phyloP scores from a whole-genome alignment of 2,329 filamentous ascomycete genomes.

The Arthrobotrys entomopaga region DNA sequence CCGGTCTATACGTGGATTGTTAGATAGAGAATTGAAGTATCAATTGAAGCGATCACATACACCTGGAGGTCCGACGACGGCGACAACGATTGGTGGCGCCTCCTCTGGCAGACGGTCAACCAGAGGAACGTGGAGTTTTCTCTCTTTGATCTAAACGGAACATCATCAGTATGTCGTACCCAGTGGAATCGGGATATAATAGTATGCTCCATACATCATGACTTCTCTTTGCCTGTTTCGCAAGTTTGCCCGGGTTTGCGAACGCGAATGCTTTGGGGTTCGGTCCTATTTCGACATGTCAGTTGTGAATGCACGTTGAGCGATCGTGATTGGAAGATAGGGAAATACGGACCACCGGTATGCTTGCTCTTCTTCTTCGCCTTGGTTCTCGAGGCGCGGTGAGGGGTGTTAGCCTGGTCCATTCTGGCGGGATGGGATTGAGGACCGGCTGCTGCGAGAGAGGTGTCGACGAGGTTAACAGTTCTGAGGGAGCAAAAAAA shows the following conservation, averaged over 20 bases:
- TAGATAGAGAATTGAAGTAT: slow-evolving; percentile 22
- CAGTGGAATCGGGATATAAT: neutral
- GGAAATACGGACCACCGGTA: slow-evolving; percentile 67
- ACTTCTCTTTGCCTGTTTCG: slow-evolving; percentile 77
- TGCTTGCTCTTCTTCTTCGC: slow-evolving; percentile 59
- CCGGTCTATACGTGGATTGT: slow-evolving; percentile 66
- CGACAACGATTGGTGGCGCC: slow-evolving; percentile 89
- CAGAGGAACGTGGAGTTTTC: slow-evolving; percentile 92
- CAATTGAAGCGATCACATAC: slow-evolving; percentile 64
- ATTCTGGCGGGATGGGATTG: slow-evolving; percentile 20
- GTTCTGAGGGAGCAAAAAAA: slow-evolving; percentile 24
- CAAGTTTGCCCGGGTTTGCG: slow-evolving; percentile 80
- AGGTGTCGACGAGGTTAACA: neutral
- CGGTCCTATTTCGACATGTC: slow-evolving; percentile 66
- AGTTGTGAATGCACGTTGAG: slow-evolving; percentile 11
- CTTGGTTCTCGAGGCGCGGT: slow-evolving; percentile 43
- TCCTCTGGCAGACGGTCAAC: slow-evolving; percentile 96
- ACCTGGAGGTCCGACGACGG: slow-evolving; percentile 92
- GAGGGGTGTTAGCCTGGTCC: slow-evolving; percentile 53
- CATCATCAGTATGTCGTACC: slow-evolving; percentile 16
- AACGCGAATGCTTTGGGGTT: slow-evolving; percentile 94
- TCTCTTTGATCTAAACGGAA: slow-evolving; percentile 80
- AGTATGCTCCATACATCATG: slow-evolving; percentile 70
- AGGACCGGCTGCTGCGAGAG: slow-evolving; percentile 4
- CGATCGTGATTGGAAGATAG: neutral